Evolutionary conservation across 805 yeast genomes (phyloP).

Genomic region (Pichia exigua): DNA sequence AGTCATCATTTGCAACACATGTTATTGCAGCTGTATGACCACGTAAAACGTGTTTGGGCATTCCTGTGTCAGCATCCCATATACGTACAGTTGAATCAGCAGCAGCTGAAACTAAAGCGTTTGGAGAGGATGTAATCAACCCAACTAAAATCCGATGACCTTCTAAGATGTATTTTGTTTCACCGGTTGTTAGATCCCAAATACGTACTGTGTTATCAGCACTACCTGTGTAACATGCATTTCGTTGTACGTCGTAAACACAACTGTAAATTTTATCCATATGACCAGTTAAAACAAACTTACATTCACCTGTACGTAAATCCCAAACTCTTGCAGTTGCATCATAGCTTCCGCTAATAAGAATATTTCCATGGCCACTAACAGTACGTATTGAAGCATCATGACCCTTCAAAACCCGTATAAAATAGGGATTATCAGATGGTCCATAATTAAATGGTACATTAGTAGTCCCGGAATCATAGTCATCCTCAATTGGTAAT

Average conservation of each 20-base stretch:
- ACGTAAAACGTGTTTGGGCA: conserved; percentile 56
- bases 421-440: conserved; percentile 50
- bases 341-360: conserved; percentile 89
- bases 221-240: conserved; percentile 83
- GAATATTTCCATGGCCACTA: conserved; percentile 73
- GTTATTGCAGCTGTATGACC: conserved; percentile 88
- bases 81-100: conserved; percentile 89
- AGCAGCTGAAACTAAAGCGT: conserved; percentile 84
- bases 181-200: conserved; percentile 82
- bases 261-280: conserved; percentile 85
- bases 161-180: conserved; percentile 57
- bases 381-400: conserved; percentile 79
- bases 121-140: conserved; percentile 65
- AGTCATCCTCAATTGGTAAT: conserved; percentile 45
- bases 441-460: conserved; percentile 30
- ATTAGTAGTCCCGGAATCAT: neutral
- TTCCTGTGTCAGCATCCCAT: conserved; percentile 83
- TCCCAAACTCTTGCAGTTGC: conserved; percentile 91
- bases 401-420: conserved; percentile 68
- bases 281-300: conserved; percentile 73
- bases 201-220: conserved; percentile 83
- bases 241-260: conserved; percentile 65
- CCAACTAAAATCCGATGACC: conserved; percentile 94
- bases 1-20: conserved; percentile 84
- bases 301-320: conserved; percentile 62